Evolutionary conservation across 352 stramenopile species (phyloP).

Genomic region (Globisporangium splendens): DNA sequence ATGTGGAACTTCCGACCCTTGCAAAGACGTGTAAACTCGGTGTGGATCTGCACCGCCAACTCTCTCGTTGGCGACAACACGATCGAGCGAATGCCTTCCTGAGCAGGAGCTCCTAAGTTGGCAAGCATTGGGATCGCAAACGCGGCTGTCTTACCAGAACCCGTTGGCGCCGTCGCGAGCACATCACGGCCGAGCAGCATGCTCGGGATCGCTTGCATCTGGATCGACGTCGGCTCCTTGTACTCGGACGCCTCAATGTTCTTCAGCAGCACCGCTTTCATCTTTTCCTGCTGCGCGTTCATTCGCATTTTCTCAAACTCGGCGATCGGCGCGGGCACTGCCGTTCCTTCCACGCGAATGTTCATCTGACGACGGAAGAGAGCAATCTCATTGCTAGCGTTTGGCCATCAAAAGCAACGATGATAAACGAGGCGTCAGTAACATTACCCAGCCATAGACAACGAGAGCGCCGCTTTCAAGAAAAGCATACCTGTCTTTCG

Average conservation of each 20-base stretch:
- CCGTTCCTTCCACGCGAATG: conserved; percentile 70
- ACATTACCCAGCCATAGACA: no score
- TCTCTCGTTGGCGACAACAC: conserved; percentile 97
- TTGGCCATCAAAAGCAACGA: no score
- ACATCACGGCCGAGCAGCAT: conserved; percentile 91
- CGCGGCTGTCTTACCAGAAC: conserved; percentile 96
- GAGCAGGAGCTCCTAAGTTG: conserved; percentile 54
- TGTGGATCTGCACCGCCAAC: conserved; percentile 95
- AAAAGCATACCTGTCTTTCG: conserved; percentile 27
- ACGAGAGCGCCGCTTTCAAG: no score
- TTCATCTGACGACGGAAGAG: conserved; percentile 76
- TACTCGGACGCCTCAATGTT: conserved; percentile 91
- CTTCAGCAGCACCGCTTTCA: conserved; percentile 63
- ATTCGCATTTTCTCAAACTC: conserved; percentile 72
- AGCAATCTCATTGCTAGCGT: conserved; percentile 43
- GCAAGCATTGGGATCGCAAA: conserved; percentile 96
- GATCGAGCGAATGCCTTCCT: conserved; percentile 86
- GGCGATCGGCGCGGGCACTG: conserved; percentile 68
- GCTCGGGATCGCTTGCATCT: conserved; percentile 96
- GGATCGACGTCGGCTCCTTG: conserved; percentile 98
- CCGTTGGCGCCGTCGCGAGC: conserved; percentile 95
- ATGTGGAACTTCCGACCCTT: conserved; percentile 86
- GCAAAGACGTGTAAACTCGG: conserved; percentile 92
- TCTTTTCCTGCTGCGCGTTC: conserved; percentile 32
- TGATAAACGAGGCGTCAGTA: no score